Evolutionary conservation across 2,329 filamentous ascomycete species (phyloP).

Genomic region (Penicillium sp.): DNA sequence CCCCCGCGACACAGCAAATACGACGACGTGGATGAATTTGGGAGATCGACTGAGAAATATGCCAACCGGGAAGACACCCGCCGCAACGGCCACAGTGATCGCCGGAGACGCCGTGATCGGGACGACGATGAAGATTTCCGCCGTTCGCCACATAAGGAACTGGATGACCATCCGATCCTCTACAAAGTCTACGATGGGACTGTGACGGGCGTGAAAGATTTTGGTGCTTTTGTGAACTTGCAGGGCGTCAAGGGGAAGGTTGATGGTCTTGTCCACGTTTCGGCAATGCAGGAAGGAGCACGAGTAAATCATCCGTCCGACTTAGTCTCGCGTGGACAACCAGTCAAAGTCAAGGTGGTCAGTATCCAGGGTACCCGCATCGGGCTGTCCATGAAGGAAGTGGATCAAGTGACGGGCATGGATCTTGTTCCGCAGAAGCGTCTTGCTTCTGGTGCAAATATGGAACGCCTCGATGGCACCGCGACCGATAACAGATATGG

Average conservation of each 20-base stretch:
- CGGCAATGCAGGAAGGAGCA: constrained; percentile 76
- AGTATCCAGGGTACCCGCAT: constrained; percentile 79
- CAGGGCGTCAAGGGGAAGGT: constrained; percentile 81
- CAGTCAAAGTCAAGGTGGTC: constrained; percentile 87
- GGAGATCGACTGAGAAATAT: constrained; percentile 45
- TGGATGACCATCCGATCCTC: constrained; percentile 76
- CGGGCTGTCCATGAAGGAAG: constrained; percentile 94
- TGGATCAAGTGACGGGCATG: constrained; percentile 81
- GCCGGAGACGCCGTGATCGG: constrained; percentile 39
- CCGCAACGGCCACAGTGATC: constrained; percentile 45
- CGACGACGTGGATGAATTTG: constrained; percentile 58
- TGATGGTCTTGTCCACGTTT: constrained; percentile 90
- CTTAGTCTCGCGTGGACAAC: constrained; percentile 72
- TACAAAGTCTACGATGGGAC: constrained; percentile 87
- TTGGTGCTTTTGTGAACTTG: constrained; percentile 93
- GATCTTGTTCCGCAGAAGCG: constrained; percentile 75
- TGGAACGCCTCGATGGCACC: constrained; percentile 68
- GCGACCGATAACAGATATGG: constrained; percentile 54
- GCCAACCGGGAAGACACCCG: constrained; percentile 37
- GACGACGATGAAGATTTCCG: constrained; percentile 49
- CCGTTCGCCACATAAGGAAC: constrained; percentile 63
- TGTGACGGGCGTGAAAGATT: constrained; percentile 90
- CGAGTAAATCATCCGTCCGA: constrained; percentile 91
- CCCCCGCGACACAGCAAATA: constrained; percentile 37
- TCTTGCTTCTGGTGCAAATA: constrained; percentile 86